Evolutionary conservation across 306 rosid species (phyloP), one percentile per base, ranked within the genome.

Genomic region (Dalbergia cultrata): DNA sequence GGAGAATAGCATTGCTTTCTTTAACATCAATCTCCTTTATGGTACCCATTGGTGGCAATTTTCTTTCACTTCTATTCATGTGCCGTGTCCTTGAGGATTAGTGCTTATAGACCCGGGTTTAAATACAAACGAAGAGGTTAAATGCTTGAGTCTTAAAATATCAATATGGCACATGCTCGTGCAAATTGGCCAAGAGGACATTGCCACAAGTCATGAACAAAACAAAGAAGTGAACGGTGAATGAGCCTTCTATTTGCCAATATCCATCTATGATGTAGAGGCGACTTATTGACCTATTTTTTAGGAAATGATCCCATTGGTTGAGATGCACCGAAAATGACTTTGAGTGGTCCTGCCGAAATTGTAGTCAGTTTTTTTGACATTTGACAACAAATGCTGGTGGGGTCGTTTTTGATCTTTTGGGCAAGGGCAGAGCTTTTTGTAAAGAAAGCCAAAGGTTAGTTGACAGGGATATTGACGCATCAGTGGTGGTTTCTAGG

Each of bases 401-500:
- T 77, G 86, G 86, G 87, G 89, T 74, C 84, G 9, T 65, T 64
- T 67, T 60, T 80, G 50, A 59, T 85, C 50, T 83, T 83, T 70
- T 35, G 41, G 79, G 82, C 66, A 74, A 70, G 83, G 45, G 70
- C 76, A 77, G 52, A 56, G 67, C 64, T 49, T 75, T 72, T 80
- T 18, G 43, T 56, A 80, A 54, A 54, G 60, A 54, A 68, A 8
- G 78, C 81, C 75, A 78, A 45, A 77, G 37, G 82, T 41, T 88
- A 60, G 67, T 85, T 70, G 82, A 86, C 84, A 66, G 59, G 75
- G 76, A 80, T 37, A 59, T 72, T 81, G 77, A 75, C 71, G 80
- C 76, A 72, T 50, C 80, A 19, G 45, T 80, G 68, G 33, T 71
- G 57, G 75, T 75, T 79, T 77, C 67, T 41, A 67, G 81, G 45